Base-by-base conservation (phyloP, 148 eudicot species). In the Diospyros lotus region DNA sequence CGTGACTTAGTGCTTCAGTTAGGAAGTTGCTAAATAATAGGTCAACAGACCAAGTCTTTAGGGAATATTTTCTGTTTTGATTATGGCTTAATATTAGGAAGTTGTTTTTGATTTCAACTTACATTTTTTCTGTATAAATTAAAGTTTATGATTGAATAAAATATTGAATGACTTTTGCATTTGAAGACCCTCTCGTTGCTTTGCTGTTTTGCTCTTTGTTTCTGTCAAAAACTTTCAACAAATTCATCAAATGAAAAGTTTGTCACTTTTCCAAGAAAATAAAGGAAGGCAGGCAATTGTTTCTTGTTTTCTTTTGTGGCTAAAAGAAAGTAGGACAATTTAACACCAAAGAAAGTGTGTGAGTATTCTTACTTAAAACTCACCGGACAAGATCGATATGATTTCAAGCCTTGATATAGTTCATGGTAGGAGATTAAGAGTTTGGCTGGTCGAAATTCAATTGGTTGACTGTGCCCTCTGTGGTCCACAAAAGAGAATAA, bases 401-500 rank as follows among this genome's bases (percentile, higher is more conserved):
- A 76, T 78, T 90, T 89, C 83, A 94, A 82, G 59, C 93, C 96
- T 81, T 86, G 89, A 70, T 84, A 85, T 54, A 94, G 88, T 82
- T 94, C 90, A 63, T 80, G 84, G 54, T 75, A 79, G 68, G 96
- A 86, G 72, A 94, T 77, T 46, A 94, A 77, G 59, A 94, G 87
- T 88, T 89, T 94, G 80, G 92, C 94, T 2, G 90, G 87, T 58
- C 97, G 97, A 68, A 85, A 92, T 73, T 94, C 97, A 75, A 82
- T 73, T 51, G 92, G 89, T 69, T 92, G 97, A 76, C 82, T 86
- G 68, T 84, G 86, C 40, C 93, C 92, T 81, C 94, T 87, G 64
- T 73, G 83, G 74, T 94, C 97, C 79, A 80, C 75, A 77, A 84
- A 92, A 46, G 86, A 74, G 77, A 94, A 76, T 40, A 94, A 68